phyloP scores from a whole-genome alignment of 768 basidiomycete genomes.

The Lentinula edodes region DNA sequence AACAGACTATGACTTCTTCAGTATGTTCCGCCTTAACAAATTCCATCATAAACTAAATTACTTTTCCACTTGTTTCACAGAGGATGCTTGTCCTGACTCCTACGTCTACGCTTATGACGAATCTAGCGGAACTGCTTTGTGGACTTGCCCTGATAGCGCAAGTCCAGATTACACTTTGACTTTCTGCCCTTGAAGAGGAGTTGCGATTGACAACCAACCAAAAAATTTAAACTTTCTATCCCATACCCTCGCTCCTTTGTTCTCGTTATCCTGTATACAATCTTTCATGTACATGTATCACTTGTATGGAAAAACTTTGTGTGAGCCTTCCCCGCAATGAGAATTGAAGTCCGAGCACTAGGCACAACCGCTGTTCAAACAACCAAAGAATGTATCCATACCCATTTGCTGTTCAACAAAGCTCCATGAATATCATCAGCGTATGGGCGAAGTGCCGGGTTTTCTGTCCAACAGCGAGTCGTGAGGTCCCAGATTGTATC shows the following conservation, averaged over 20 bases:
- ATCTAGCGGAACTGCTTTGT: conserved; percentile 37
- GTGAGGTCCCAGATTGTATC: neutral
- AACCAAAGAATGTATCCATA: no score
- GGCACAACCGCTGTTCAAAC: no score
- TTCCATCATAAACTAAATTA: no score
- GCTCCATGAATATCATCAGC: no score
- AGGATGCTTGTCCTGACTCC: conserved; percentile 28
- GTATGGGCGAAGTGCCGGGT: neutral
- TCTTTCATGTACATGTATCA: no score
- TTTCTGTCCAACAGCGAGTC: neutral
- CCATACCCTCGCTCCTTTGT: neutral
- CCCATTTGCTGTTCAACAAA: no score
- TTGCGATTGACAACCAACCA: neutral
- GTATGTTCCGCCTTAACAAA: neutral
- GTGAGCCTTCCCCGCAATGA: no score
- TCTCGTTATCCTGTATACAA: no score
- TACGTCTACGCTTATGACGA: conserved; percentile 45
- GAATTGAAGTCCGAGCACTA: no score
- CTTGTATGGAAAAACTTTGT: no score
- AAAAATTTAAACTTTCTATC: neutral
- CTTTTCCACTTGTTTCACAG: conserved; percentile 11
- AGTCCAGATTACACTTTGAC: conserved; percentile 29
- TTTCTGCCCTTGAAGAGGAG: conserved; percentile 22
- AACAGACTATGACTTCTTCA: neutral
- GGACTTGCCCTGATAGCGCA: conserved; percentile 27